Evolutionary conservation across 2,329 filamentous ascomycete genomes (phyloP).

Genomic region (Pseudogymnoascus verrucosus): DNA sequence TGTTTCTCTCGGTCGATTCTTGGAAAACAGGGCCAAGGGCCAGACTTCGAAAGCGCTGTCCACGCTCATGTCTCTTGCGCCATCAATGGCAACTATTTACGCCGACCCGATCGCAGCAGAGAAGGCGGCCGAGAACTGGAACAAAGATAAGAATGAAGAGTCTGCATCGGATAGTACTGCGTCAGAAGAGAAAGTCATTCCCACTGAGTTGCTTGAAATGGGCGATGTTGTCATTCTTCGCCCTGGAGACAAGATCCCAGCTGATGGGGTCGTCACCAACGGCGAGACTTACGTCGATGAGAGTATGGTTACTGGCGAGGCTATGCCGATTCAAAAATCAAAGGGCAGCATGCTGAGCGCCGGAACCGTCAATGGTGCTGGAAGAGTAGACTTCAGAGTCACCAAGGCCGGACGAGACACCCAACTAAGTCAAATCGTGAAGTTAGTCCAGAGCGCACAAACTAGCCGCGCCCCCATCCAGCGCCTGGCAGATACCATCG

Average conservation of each 20-base stretch:
- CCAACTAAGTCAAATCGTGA: conserved; percentile 95
- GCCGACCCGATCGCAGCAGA: conserved; percentile 87
- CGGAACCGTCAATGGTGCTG: conserved; percentile 91
- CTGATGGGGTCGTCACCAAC: conserved; percentile 77
- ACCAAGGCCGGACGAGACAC: conserved; percentile 90
- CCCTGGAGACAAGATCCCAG: conserved; percentile 93
- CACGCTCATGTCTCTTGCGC: conserved; percentile 87
- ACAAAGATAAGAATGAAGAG: conserved; percentile 38
- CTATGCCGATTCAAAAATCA: conserved; percentile 87
- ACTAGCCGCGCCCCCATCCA: conserved; percentile 93
- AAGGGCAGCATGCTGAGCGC: conserved; percentile 75
- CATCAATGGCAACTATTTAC: conserved; percentile 96
- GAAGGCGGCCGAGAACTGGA: conserved; percentile 78
- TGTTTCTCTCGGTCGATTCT: conserved; percentile 78
- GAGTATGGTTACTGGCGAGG: conserved; percentile 97
- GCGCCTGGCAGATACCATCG: conserved; percentile 79
- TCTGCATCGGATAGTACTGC: conserved; percentile 45
- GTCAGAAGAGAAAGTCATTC: conserved; percentile 76
- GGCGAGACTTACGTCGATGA: conserved; percentile 94
- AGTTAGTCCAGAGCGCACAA: conserved; percentile 95
- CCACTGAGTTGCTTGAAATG: conserved; percentile 88
- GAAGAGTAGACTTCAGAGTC: conserved; percentile 84
- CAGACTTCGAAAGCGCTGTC: conserved; percentile 93
- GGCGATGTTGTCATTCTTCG: conserved; percentile 89
- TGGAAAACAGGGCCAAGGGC: conserved; percentile 92